These are phyloP conservation scores for Carex littledalei DNA, from an alignment of 176 grass and related monocot genomes.

Conservation along the genomic window DNA sequence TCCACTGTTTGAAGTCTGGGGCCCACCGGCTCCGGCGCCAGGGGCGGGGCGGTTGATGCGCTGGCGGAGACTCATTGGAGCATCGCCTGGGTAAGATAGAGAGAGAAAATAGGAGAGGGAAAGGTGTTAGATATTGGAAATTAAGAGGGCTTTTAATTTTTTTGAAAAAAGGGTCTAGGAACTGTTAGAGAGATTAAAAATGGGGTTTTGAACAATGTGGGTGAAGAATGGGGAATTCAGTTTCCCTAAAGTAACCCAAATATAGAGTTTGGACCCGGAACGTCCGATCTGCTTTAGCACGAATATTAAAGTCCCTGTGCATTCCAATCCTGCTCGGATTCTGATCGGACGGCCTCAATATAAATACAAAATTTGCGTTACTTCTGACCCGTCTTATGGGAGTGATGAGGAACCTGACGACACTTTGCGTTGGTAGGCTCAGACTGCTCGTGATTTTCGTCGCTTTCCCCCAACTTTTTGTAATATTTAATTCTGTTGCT, in stretches of 20 bases:
- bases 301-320: too few relatives aligned
- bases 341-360: too few relatives aligned
- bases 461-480: neutral
- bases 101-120: neutral
- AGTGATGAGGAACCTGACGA: neutral
- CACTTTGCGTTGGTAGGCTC: neutral
- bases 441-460: neutral
- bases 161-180: neutral
- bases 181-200: neutral
- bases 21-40: neutral
- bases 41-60: slow-evolving; percentile 30
- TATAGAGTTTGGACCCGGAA: too few relatives aligned
- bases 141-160: neutral
- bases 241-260: too few relatives aligned
- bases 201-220: neutral
- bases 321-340: too few relatives aligned
- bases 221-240: neutral
- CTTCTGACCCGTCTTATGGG: too few relatives aligned
- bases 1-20: slow-evolving; percentile 1
- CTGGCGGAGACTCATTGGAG: slow-evolving; percentile 46
- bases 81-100: neutral
- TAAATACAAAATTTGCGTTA: neutral
- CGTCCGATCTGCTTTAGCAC: too few relatives aligned
- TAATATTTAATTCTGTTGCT: neutral
- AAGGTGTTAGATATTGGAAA: neutral